Base-by-base conservation (phyloP, 345 rosid genomes). In the Streptanthus diversifolius region DNA sequence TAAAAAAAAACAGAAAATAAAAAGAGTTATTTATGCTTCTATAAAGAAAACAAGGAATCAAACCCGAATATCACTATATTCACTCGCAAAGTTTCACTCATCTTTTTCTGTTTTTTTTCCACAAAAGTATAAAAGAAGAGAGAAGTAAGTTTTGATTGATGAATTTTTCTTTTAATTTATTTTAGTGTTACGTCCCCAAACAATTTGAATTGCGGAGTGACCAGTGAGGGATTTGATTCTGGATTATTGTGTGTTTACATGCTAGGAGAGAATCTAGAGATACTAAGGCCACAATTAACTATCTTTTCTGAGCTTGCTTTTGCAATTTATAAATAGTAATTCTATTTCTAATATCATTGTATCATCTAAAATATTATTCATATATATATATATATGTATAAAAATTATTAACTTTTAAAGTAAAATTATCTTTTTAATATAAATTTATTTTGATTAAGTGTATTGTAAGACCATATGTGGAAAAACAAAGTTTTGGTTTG, bases 31-130 rank as follows among this genome's bases (percentile, higher is more conserved):
- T 60, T 59, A 74, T 66, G 65, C 66, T 65, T 73, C 71, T 73
- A 73, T 71, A 73, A 73, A 73, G 63, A 63, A 72, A 54, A 22
- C 54, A 72, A 63, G 77, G 77, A 72, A 72, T 72, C 63, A 53
- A 63, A 63, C 55, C 48, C 30, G 7, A 55, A 44, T 36, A 63
- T 52, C 63, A 63, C 47, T 44, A 24, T 54, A 35, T 35, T 65
- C 48, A 45, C 77, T 64, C 49, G 5, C 29, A 52, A 43, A 63
- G 63, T 54, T 47, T n/a, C 5, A 53, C 41, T 61, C 32, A 11
- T 15, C 27, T 15, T 8, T 8, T 19, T 44, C 44, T 40, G 33
- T 17, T 33, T 41, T 33, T 33, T 44, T n/a, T n/a, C n/a, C 17
- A 24, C 29, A 11, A 22, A 22, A 30, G 11, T 11, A 11, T 22